A percentile compares a stretch with the other conserved stretches of the same genome.
These are phyloP conservation scores for Viola odorata DNA, from an alignment of 345 rosid genomes.

Conservation along the genomic window DNA sequence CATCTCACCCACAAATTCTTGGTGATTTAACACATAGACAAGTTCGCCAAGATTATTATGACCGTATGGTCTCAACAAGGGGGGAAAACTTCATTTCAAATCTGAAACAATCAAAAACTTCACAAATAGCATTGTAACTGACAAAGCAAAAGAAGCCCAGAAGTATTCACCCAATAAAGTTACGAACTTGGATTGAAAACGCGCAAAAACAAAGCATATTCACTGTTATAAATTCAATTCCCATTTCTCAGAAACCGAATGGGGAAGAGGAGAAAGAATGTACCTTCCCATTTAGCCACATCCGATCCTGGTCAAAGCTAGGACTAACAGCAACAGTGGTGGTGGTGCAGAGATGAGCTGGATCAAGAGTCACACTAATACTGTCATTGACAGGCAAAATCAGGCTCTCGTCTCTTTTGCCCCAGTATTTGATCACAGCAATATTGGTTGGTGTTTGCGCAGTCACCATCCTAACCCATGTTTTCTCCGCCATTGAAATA, in stretches of 20 bases:
- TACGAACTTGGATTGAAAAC: not conserved
- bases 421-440: constrained; percentile 98
- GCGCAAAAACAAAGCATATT: not conserved
- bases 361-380: constrained; percentile 93
- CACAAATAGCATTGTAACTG: not conserved
- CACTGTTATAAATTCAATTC: not conserved
- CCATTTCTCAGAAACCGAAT: not conserved
- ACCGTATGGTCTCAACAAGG: too few relatives aligned
- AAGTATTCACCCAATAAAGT: not conserved
- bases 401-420: constrained; percentile 80
- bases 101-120: not conserved
- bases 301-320: constrained; percentile 67
- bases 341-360: constrained; percentile 82
- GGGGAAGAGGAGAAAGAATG: not conserved
- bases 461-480: constrained; percentile 76
- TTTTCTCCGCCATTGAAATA: constrained; percentile 37
- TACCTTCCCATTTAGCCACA: constrained; percentile 99
- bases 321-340: constrained; percentile 97
- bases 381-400: constrained; percentile 94
- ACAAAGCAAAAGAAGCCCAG: constrained; percentile 1
- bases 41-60: too few relatives aligned
- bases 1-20: too few relatives aligned
- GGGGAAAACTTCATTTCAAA: not conserved
- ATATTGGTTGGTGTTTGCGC: constrained; percentile 95
- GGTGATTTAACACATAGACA: too few relatives aligned